Base-by-base conservation (phyloP, 2,329 filamentous ascomycete genomes). In the Sarocladium brachiariae region DNA sequence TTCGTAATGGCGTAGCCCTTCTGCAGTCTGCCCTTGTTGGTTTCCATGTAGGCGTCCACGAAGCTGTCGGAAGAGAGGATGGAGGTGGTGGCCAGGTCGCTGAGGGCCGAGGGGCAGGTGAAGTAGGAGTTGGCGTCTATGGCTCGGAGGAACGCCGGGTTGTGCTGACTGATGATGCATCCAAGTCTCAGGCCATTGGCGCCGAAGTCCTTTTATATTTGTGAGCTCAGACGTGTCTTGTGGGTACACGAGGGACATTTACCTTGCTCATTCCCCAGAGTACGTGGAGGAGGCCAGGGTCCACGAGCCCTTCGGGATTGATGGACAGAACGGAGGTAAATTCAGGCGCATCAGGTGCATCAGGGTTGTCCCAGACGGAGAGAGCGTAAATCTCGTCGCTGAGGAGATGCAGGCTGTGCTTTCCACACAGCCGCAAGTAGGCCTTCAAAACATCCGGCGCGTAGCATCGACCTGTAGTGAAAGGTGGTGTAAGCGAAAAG, bases 311-410 rank as follows among this genome's bases (percentile, higher is more conserved):
- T 10, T 25, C 39, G 0, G 66, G 51, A 35, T 75, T 61, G 10
- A 80, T 71, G 2, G 75, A 72, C 1, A 80, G 61, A 2, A 68
- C 63, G 0, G 76, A 80, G 2, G 70, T 74, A 53, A 81, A 81
- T 19, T 3, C 21, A 0, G 65, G 61, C 4, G 52, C 43, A 9
- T 57, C 51, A 7, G 21, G 19, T 4, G 10, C 23, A 5, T 25
- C 23, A 54, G 63, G 30, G 27, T 63, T 58, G 59, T 72, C 52
- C 53, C 72, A 81, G 0, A 74, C 66, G 1, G 74, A 77, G 34
- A 75, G 64, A 9, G 73, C 78, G 56, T 81, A 82, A 35, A 83
- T 74, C 57, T 83, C 79, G 58, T 83, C 78, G 54, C 72, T 75
- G 55, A 82, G 69, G 41, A 81, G 63, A 52, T 82, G 77, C 3